A percentile compares a stretch with the other conserved stretches of the same genome.
Conservation (phyloP, 106 monocot genomes). For the Dioscorea alata region DNA sequence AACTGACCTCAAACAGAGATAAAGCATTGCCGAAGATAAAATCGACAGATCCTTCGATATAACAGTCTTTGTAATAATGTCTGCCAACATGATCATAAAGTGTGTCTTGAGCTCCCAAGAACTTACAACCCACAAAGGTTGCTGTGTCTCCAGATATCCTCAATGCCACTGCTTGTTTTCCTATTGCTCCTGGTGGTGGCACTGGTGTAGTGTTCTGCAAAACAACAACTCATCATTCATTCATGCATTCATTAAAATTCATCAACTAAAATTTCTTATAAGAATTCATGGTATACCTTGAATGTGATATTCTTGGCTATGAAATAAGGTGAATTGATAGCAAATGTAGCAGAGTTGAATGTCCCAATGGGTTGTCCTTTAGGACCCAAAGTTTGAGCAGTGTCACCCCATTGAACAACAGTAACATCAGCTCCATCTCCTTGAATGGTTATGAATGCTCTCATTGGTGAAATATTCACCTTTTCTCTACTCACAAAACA, state of each 20-base stretch:
- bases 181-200: conserved; percentile 62
- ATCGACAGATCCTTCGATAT: conserved; percentile 93
- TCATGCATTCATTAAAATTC: no score
- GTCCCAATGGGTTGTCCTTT: conserved; percentile 70
- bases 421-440: conserved; percentile 83
- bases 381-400: conserved; percentile 47
- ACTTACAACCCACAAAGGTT: conserved; percentile 71
- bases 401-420: conserved; percentile 85
- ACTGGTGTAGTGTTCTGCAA: conserved; percentile 79
- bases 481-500: conserved; percentile 56
- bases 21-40: conserved; percentile 97
- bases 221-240: neutral
- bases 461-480: conserved; percentile 63
- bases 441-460: conserved; percentile 68
- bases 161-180: conserved; percentile 87
- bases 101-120: conserved; percentile 91
- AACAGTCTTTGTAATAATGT: conserved; percentile 96
- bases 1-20: conserved; percentile 69
- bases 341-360: conserved; percentile 73
- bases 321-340: conserved; percentile 78
- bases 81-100: conserved; percentile 83
- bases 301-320: conserved; percentile 89
- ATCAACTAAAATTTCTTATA: no score
- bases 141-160: conserved; percentile 91
- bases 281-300: conserved; percentile 33